A percentile compares a stretch with the other conserved stretches of the same genome.
These are phyloP conservation scores for Myxozyma kluyveri DNA, from an alignment of 805 yeast species.

Conservation along the genomic window DNA sequence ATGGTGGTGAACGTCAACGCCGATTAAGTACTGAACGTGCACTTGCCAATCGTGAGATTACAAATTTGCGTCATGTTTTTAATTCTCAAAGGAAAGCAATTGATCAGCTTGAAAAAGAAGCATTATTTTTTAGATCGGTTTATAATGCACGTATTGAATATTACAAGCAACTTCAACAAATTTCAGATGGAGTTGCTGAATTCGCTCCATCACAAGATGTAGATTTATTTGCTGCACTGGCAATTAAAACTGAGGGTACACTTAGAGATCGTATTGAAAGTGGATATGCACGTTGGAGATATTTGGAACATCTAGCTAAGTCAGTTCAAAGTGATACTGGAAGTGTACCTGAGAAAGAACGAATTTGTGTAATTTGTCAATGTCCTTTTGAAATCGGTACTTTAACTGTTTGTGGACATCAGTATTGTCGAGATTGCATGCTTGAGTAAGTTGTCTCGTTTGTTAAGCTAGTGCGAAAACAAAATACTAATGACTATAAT, in stretches of 20 bases:
- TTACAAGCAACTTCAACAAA: slow-evolving; percentile 76
- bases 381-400: slow-evolving; percentile 69
- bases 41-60: slow-evolving; percentile 9
- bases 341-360: slow-evolving; percentile 41
- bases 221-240: slow-evolving; percentile 32
- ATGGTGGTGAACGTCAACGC: slow-evolving; percentile 1
- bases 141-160: slow-evolving; percentile 81
- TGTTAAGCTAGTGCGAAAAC: background rate
- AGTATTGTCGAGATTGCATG: slow-evolving; percentile 80
- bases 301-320: slow-evolving; percentile 46
- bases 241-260: slow-evolving; percentile 24
- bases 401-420: slow-evolving; percentile 87
- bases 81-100: slow-evolving; percentile 46
- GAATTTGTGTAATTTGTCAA: slow-evolving; percentile 76
- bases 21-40: slow-evolving; percentile 17
- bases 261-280: slow-evolving; percentile 28
- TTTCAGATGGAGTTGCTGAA: slow-evolving; percentile 76
- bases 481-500: background rate
- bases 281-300: slow-evolving; percentile 46
- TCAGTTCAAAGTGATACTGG: slow-evolving; percentile 31
- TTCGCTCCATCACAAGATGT: slow-evolving; percentile 40
- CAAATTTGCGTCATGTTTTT: slow-evolving; percentile 9
- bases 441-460: slow-evolving; percentile 39
- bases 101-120: slow-evolving; percentile 46
- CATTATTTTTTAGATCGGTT: slow-evolving; percentile 54